A percentile compares a stretch with the other conserved stretches of the same genome.
Evolutionary conservation across 2,329 filamentous ascomycete species (phyloP).

Genomic region (Aureobasidium uvarum): DNA sequence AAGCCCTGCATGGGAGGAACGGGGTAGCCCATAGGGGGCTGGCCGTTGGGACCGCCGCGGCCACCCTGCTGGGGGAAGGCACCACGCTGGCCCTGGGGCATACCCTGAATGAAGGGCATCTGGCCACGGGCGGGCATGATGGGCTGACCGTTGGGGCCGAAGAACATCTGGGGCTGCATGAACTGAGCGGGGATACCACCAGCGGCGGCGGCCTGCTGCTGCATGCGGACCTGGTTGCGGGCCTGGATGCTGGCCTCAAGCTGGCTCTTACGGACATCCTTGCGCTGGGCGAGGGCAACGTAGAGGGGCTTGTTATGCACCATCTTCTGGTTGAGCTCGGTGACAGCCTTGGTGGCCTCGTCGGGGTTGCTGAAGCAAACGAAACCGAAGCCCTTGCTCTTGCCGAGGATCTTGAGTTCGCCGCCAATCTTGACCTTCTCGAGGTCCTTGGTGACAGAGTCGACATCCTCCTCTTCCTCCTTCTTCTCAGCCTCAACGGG

Average conservation of each 20-base stretch:
- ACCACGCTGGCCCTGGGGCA: conserved; percentile 73
- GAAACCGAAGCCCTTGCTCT: conserved; percentile 99
- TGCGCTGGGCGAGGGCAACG: conserved; percentile 96
- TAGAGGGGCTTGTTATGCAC: conserved; percentile 95
- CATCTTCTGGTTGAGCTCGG: conserved; percentile 99
- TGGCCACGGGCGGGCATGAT: conserved; percentile 62
- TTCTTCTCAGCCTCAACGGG: conserved; percentile 58
- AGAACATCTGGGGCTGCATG: conserved; percentile 87
- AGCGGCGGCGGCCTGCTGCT: conserved; percentile 88
- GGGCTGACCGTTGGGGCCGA: conserved; percentile 72
- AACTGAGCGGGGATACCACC: conserved; percentile 72
- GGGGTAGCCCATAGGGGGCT: conserved; percentile 83
- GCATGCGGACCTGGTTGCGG: conserved; percentile 97
- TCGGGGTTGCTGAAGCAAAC: conserved; percentile 99
- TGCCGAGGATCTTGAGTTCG: conserved; percentile 71
- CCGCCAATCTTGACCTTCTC: conserved; percentile 55
- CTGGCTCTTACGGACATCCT: conserved; percentile 99
- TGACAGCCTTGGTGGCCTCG: conserved; percentile 97
- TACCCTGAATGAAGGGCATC: conserved; percentile 59
- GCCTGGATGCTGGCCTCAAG: conserved; percentile 99
- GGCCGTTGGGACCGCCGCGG: conserved; percentile 72
- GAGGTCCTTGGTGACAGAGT: conserved; percentile 51
- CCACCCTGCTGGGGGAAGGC: conserved; percentile 85
- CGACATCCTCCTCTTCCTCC: conserved; percentile 48
- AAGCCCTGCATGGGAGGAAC: conserved; percentile 67